Percentiles rank a stretch among this genome's conserved stretches.
phyloP scores from a whole-genome alignment of 805 yeast species.

The Trichomonascus vanleenenianus region DNA sequence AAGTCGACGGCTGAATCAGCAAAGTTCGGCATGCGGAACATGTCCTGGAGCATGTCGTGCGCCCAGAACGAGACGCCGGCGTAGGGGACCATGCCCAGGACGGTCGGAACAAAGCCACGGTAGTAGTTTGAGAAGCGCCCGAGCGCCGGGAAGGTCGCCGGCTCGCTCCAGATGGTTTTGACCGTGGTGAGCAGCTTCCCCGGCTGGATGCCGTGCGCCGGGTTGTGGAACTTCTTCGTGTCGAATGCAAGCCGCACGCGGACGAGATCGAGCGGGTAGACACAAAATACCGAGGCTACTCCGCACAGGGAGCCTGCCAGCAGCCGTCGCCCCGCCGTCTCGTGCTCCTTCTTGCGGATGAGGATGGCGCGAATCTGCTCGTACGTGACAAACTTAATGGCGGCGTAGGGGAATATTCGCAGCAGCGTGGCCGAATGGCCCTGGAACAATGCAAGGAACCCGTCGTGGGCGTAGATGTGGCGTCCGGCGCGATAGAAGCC shows the following conservation, averaged over 20 bases:
- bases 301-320: constrained; percentile 90
- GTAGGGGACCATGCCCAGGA: constrained; percentile 92
- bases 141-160: constrained; percentile 22
- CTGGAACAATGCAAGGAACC: constrained; percentile 75
- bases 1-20: constrained; percentile 36
- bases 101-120: constrained; percentile 90
- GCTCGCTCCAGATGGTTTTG: constrained; percentile 23
- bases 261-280: constrained; percentile 87
- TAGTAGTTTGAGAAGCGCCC: constrained; percentile 60
- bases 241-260: constrained; percentile 90
- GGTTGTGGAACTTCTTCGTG: constrained; percentile 34
- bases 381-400: constrained; percentile 91
- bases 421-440: constrained; percentile 93
- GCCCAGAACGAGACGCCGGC: constrained; percentile 97
- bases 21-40: constrained; percentile 56
- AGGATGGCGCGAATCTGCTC: constrained; percentile 79
- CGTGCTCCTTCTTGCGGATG: constrained; percentile 67
- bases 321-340: constrained; percentile 73
- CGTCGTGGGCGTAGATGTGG: constrained; percentile 61
- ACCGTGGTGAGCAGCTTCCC: constrained; percentile 24
- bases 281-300: constrained; percentile 72
- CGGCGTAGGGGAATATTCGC: constrained; percentile 94
- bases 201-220: not conserved
- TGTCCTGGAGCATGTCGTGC: constrained; percentile 84
- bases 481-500: constrained; percentile 72